phyloP scores from a whole-genome alignment of 441 rosid species.

The Macaranga tanarius region DNA sequence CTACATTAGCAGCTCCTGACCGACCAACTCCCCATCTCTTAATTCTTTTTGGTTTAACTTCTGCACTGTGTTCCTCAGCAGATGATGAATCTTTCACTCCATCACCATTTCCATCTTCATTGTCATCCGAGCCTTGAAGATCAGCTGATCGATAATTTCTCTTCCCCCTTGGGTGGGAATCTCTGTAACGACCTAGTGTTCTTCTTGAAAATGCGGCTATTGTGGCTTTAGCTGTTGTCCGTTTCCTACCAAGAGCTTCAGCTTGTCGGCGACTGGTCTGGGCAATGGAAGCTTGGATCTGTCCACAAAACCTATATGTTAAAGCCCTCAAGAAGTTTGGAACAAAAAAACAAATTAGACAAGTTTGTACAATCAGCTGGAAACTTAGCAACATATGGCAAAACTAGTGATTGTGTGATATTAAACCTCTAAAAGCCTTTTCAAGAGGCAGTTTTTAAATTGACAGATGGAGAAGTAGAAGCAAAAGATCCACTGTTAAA shows the following conservation, averaged over 20 bases:
- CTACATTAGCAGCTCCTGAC: slow-evolving; percentile 40
- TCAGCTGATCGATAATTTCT: slow-evolving; percentile 41
- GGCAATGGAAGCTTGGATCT: slow-evolving; percentile 72
- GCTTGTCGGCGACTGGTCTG: slow-evolving; percentile 55
- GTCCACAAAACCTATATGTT: slow-evolving; percentile 23
- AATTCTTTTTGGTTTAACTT: slow-evolving; percentile 41
- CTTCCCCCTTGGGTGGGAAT: slow-evolving; percentile 43
- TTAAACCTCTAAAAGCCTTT: slow-evolving; percentile 10
- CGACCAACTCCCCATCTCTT: slow-evolving; percentile 42
- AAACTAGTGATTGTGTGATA: neutral
- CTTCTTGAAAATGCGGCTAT: slow-evolving; percentile 41
- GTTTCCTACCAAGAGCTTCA: slow-evolving; percentile 57
- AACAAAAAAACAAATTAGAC: neutral
- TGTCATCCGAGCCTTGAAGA: slow-evolving; percentile 51
- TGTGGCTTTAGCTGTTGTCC: slow-evolving; percentile 35
- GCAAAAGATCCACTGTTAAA: neutral
- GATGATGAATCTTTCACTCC: slow-evolving; percentile 55
- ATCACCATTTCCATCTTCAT: slow-evolving; percentile 49
- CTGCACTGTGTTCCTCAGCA: slow-evolving; percentile 45
- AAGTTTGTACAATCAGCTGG: neutral
- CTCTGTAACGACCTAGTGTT: slow-evolving; percentile 36
- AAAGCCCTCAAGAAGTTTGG: neutral
- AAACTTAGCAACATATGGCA: neutral
- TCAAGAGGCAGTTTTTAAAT: neutral
- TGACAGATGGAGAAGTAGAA: slow-evolving; percentile 3